A percentile compares a stretch with the other conserved stretches of the same genome.
These are phyloP conservation scores for Obelidium mucronatum DNA, from an alignment of 192 early-diverging fungal genomes.

Conservation along the genomic window DNA sequence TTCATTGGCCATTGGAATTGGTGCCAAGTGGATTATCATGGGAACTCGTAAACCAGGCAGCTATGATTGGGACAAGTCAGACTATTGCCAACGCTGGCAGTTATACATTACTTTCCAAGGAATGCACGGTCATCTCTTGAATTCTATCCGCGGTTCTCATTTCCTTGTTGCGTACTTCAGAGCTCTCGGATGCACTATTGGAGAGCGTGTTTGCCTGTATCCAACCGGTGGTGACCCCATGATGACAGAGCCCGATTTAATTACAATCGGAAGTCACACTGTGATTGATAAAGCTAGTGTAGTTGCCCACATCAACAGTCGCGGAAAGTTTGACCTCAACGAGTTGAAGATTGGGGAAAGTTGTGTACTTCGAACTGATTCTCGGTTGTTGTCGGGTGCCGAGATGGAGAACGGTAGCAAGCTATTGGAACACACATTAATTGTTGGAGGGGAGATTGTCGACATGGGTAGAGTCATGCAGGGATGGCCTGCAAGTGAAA, in stretches of 20 bases:
- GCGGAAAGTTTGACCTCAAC: conserved; percentile 54
- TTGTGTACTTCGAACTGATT: conserved; percentile 44
- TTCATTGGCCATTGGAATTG: conserved; percentile 12
- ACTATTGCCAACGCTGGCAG: conserved; percentile 59
- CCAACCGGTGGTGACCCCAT: conserved; percentile 57
- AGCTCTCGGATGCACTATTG: conserved; percentile 51
- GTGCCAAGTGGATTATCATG: conserved; percentile 49
- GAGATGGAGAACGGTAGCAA: conserved; percentile 33
- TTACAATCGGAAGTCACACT: conserved; percentile 49
- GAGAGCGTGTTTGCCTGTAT: conserved; percentile 51
- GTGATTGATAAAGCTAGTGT: conserved; percentile 52
- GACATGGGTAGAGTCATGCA: conserved; percentile 43
- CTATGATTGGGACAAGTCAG: conserved; percentile 56
- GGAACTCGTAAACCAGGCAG: conserved; percentile 46
- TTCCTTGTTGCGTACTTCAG: conserved; percentile 55
- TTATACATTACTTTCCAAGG: conserved; percentile 45
- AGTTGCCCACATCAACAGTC: conserved; percentile 54
- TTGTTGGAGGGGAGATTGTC: conserved; percentile 47
- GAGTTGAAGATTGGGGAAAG: conserved; percentile 46
- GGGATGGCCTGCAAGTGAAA: conserved; percentile 45
- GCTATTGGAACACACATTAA: conserved; percentile 48
- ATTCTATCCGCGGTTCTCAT: conserved; percentile 41
- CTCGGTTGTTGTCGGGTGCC: conserved; percentile 51
- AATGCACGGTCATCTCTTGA: conserved; percentile 43
- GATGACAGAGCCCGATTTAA: conserved; percentile 60